Percentiles rank a stretch among this genome's conserved stretches.
Evolutionary conservation across 805 yeast genomes (phyloP).

Genomic region (Scheffersomyces ergatensis): DNA sequence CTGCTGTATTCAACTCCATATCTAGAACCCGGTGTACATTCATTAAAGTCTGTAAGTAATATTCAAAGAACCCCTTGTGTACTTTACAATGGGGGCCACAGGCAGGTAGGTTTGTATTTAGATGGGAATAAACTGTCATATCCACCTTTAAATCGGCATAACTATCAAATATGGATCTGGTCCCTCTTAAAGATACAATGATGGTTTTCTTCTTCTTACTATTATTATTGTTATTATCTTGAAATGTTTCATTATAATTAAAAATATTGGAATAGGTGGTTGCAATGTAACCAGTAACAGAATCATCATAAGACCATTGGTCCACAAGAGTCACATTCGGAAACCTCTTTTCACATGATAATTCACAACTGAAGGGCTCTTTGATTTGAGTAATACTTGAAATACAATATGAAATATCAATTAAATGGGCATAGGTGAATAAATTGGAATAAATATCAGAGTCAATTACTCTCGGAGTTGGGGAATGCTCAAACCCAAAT

Average conservation of each 20-base stretch:
- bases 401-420: constrained; percentile 44
- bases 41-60: constrained; percentile 25
- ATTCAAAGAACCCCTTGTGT: constrained; percentile 35
- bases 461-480: constrained; percentile 17
- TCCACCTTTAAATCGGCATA: constrained; percentile 37
- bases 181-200: constrained; percentile 39
- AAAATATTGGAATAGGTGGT: constrained; percentile 25
- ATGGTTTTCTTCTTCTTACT: constrained; percentile 21
- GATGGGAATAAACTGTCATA: constrained; percentile 26
- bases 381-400: constrained; percentile 24
- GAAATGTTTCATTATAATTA: constrained; percentile 11
- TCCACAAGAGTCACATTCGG: constrained; percentile 35
- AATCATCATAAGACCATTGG: constrained; percentile 40
- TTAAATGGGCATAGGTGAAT: constrained; percentile 38
- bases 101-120: constrained; percentile 16
- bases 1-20: constrained; percentile 14
- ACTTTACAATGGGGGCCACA: constrained; percentile 36
- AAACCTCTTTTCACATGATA: constrained; percentile 30
- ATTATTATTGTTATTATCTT: not conserved
- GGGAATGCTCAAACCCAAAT: constrained; percentile 1
- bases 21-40: constrained; percentile 22
- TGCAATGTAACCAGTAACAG: constrained; percentile 40
- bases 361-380: constrained; percentile 38
- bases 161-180: constrained; percentile 39
- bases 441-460: constrained; percentile 22